Evolutionary conservation across 129 eudicot species (phyloP), one percentile per base, ranked within the genome.

Genomic region (Glebionis coronaria): DNA sequence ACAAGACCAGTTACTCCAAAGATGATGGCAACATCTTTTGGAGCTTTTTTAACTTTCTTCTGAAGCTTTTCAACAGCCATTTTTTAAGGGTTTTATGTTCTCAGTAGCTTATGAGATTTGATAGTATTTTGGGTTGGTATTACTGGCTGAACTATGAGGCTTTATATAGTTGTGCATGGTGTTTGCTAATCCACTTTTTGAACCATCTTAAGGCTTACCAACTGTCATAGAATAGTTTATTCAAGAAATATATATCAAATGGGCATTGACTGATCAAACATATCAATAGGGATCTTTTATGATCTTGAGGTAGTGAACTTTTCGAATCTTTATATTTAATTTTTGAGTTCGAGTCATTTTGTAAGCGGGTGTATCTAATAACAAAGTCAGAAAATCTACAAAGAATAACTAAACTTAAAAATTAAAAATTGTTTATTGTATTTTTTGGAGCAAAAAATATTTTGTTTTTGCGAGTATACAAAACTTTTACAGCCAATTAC

Each of bases 1-100:
- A 88, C 96, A 12, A 91, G 91, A 67, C 98, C 96, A 0, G 96
- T 85, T 12, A 74, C 88, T 19, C 98, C 96, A 50, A 88, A 88
- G 54, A 91, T 85, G 78, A 76, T 81, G 12, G 96, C 98, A 16
- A 90, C 95, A 63, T 59, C 76, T 46, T 56, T 74, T n/a, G 77
- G 67, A 65, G 65, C 12, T 35, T 31, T 72, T 73, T 79, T 19
- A 14, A 42, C 55, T 69, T 68, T 78, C 18, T 59, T 68, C 7
- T 61, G 75, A 72, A 67, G 74, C 45, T 78, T 77, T 63, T 84
- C 79, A 16, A 79, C 75, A 20, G 80, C 90, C 95, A 90, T 75
- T 29, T 69, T 55, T 31, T 18, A 2, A 46, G 65, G 63, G 23
- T 12, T 72, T 70, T 70, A 0, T 13, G 12, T 61, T 28, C 59